Percentiles rank a stretch among this genome's conserved stretches.
Evolutionary conservation across 192 early-diverging fungal genomes (phyloP).

Genomic region (Coemansia guatemalensis): DNA sequence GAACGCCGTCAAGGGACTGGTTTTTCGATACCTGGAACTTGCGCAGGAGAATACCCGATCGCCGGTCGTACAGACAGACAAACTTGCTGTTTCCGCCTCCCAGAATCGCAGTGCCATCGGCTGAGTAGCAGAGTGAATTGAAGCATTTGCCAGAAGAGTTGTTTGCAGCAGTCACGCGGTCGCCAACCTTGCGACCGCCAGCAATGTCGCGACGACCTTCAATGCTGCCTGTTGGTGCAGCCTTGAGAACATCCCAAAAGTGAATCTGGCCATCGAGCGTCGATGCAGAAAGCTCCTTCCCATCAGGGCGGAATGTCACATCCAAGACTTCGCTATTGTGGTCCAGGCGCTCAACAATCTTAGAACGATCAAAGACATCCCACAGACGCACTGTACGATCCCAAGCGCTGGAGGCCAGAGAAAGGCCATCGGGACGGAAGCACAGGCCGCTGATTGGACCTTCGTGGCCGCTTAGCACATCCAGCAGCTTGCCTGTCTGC

Average conservation of each 20-base stretch:
- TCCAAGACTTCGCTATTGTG: slow-evolving; percentile 85
- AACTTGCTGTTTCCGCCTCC: slow-evolving; percentile 94
- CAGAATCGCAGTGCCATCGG: slow-evolving; percentile 89
- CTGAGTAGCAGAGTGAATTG: slow-evolving; percentile 90
- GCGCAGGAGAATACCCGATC: slow-evolving; percentile 70
- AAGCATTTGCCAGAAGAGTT: slow-evolving; percentile 83
- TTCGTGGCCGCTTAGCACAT: slow-evolving; percentile 90
- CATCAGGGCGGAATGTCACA: slow-evolving; percentile 87
- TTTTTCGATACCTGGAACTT: slow-evolving; percentile 93
- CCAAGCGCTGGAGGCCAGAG: slow-evolving; percentile 89
- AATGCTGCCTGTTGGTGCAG: slow-evolving; percentile 69
- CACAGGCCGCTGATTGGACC: slow-evolving; percentile 83
- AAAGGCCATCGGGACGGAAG: slow-evolving; percentile 82
- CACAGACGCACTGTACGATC: slow-evolving; percentile 86
- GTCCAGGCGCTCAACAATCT: slow-evolving; percentile 72
- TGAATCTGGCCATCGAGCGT: slow-evolving; percentile 91
- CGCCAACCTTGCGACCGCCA: slow-evolving; percentile 79
- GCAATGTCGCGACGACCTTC: slow-evolving; percentile 94
- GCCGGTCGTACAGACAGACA: slow-evolving; percentile 93
- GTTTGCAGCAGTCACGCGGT: slow-evolving; percentile 81
- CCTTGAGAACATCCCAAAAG: slow-evolving; percentile 89
- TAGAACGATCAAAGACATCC: slow-evolving; percentile 91
- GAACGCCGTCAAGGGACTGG: slow-evolving; percentile 90
- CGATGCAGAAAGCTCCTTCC: slow-evolving; percentile 79
- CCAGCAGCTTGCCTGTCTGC: slow-evolving; percentile 96